Conservation (phyloP, 176 grass and related monocot genomes). For the Panicum miliaceum region DNA sequence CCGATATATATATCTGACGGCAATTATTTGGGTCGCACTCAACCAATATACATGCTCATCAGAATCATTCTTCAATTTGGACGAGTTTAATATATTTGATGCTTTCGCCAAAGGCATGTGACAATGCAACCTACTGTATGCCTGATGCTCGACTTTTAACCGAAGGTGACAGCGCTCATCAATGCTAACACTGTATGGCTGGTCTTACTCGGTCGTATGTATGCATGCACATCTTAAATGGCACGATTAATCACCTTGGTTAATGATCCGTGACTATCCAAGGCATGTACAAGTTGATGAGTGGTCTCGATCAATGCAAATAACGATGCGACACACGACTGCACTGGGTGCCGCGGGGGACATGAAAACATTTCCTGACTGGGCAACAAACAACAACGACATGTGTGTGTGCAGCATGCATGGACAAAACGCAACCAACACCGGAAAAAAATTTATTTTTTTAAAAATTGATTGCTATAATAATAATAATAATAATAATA, state of each 20-base stretch:
- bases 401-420: background rate
- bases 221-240: background rate
- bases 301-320: constrained; percentile 1
- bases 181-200: background rate
- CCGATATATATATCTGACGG: too few relatives aligned
- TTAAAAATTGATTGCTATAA: too few relatives aligned
- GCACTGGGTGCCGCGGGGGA: background rate
- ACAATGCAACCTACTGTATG: background rate
- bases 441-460: background rate
- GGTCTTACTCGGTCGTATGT: background rate
- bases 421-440: background rate
- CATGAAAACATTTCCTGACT: constrained; percentile 7
- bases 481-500: too few relatives aligned
- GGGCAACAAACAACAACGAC: constrained; percentile 10
- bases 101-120: background rate
- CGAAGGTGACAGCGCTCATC: background rate
- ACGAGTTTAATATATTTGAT: background rate
- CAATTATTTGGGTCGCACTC: background rate
- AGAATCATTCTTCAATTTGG: background rate
- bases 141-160: background rate
- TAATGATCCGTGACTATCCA: background rate
- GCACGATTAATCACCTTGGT: background rate
- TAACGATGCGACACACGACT: background rate
- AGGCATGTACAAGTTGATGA: background rate
- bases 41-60: background rate